Base-by-base conservation (phyloP, 495 filamentous ascomycete genomes). In the Pseudevernia furfuracea region DNA sequence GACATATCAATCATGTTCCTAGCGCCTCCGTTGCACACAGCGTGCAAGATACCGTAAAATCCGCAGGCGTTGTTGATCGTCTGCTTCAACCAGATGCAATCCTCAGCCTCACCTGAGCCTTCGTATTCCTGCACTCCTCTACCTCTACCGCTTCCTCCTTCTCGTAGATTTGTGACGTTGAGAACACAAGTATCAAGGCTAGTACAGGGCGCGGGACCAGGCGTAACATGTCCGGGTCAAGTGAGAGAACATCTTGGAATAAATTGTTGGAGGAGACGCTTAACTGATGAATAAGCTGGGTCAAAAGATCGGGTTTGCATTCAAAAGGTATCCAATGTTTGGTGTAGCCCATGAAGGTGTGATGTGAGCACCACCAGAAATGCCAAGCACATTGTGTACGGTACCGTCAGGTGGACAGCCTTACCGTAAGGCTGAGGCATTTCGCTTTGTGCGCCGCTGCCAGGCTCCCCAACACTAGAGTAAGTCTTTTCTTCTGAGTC, bases 31-130 rank as follows among this genome's bases (percentile, higher is more conserved):
- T 76, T 76, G 63, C 68, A 62, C 4, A 73, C 61, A 11, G 68
- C 71, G 58, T 77, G 73, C 8, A 77, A 59, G 38, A 76, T 53
- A 11, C 48, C 68, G 37, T 75, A 73, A 9, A 76, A 63, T 2
- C 74, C 74, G 57, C 73, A 77, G 8, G 74, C 75, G 58, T 77
- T 74, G 60, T 71, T 62, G 60, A 76, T 75, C 17, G 68, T 76
- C 56, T 76, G 74, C 60, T 71, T 71, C 46, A 70, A 72, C 68
- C 70, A 74, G 2, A 72, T 41, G 21, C 74, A 69, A 14, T 59
- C 63, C n/a, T 71, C 52, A 10, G 17, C 19, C 6, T 34, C 17
- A 21, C 34, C 41, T 25, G 15, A 41, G 32, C 69, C 63, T 49
- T 64, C 58, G 19, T 37, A 55, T 14, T 46, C 46, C 6, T 63